Percentiles rank a stretch among this genome's conserved stretches.
Evolutionary conservation across 176 grass and related monocot genomes (phyloP).

Genomic region (Elymus sibiricus): DNA sequence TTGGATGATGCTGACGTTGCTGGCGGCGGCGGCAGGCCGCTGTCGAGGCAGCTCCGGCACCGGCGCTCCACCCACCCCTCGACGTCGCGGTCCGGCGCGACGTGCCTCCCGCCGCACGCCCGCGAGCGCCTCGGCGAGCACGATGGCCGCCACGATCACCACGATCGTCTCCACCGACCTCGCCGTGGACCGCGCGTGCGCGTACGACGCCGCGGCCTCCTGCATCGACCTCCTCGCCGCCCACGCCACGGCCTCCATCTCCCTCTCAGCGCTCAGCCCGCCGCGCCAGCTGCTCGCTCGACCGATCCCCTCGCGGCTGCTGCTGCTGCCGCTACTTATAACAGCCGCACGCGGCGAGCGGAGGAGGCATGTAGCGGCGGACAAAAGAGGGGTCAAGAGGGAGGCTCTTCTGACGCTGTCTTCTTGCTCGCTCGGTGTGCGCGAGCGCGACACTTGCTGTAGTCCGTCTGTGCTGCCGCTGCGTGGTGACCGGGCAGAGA

Average conservation of each 20-base stretch:
- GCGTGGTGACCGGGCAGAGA: too few relatives aligned
- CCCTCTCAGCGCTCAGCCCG: background rate
- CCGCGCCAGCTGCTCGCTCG: background rate
- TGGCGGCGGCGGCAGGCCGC: conserved; percentile 44
- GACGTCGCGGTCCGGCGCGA: conserved; percentile 44
- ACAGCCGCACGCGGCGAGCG: background rate
- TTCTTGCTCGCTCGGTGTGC: too few relatives aligned
- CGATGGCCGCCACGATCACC: conserved; percentile 77
- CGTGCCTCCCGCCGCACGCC: conserved; percentile 57
- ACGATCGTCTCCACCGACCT: conserved; percentile 75
- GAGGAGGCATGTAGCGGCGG: background rate
- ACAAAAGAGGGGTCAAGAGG: conserved; percentile 39
- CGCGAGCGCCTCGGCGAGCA: conserved; percentile 58
- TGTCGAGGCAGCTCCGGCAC: conserved; percentile 82
- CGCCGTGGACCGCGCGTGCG: conserved; percentile 31
- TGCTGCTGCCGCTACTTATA: conserved; percentile 1
- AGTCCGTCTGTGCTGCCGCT: too few relatives aligned
- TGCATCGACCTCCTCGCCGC: conserved; percentile 38
- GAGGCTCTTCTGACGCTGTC: background rate
- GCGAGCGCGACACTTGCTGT: too few relatives aligned
- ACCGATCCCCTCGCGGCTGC: background rate
- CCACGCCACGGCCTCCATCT: conserved; percentile 9
- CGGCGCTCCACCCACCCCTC: conserved; percentile 71
- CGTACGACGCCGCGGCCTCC: conserved; percentile 33
- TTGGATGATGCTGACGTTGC: conserved; percentile 35